A percentile compares a stretch with the other conserved stretches of the same genome.
phyloP scores from a whole-genome alignment of 805 yeast genomes.

The Saccharomycopsis vini region DNA sequence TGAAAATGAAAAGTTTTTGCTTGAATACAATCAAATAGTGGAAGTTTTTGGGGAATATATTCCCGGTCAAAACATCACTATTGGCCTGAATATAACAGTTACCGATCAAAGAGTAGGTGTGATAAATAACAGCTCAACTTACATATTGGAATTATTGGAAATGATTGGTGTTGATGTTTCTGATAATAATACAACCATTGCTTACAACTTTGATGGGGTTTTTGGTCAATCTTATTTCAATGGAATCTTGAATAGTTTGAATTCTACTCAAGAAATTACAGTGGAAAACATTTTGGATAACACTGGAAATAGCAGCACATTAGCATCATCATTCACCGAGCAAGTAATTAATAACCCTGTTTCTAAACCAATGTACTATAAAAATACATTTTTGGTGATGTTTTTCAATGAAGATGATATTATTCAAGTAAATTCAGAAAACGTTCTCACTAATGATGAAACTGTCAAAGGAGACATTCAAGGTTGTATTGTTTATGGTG shows the following conservation, averaged over 20 bases:
- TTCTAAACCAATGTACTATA: background rate
- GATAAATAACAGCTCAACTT: too few species aligned
- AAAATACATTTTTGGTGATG: slow-evolving; percentile 1
- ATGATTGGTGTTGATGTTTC: background rate
- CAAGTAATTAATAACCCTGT: background rate
- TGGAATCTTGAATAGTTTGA: slow-evolving; percentile 7
- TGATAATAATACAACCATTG: background rate
- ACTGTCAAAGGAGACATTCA: background rate
- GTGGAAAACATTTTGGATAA: background rate
- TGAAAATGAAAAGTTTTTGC: background rate
- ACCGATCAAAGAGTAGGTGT: slow-evolving; percentile 8
- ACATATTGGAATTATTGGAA: background rate
- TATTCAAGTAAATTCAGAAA: slow-evolving; percentile 5
- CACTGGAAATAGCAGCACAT: background rate
- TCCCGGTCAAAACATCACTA: background rate
- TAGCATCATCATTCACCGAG: background rate
- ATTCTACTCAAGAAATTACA: slow-evolving; percentile 2
- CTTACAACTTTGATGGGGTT: slow-evolving; percentile 4
- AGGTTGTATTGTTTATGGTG: slow-evolving; percentile 11
- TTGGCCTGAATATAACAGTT: slow-evolving; percentile 2
- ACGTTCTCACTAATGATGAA: background rate
- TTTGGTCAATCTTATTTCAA: slow-evolving; percentile 16
- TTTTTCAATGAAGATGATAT: slow-evolving; percentile 2
- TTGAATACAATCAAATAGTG: background rate
- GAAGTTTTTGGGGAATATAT: slow-evolving; percentile 4